These are phyloP conservation scores for Penicillium psychrofluorescens DNA, from an alignment of 495 filamentous ascomycete genomes.

Conservation along the genomic window DNA sequence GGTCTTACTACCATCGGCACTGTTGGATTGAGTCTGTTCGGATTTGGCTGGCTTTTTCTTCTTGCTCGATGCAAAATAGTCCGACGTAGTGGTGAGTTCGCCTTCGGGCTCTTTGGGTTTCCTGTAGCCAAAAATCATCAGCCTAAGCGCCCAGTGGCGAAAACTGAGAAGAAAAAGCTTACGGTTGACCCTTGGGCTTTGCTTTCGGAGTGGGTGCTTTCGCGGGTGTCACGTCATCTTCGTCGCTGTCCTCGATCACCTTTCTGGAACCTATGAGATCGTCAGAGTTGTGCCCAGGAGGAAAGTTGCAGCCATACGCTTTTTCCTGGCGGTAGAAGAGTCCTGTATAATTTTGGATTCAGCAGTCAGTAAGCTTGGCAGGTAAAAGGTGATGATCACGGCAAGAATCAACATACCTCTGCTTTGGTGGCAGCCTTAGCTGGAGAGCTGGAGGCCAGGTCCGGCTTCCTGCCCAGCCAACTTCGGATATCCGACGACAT, in stretches of 20 bases:
- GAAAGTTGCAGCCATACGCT: slow-evolving; percentile 21
- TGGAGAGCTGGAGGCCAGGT: slow-evolving; percentile 18
- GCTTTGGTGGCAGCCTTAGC: too few relatives aligned
- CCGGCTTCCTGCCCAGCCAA: slow-evolving; percentile 61
- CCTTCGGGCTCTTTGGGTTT: slow-evolving; percentile 39
- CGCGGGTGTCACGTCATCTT: slow-evolving; percentile 46
- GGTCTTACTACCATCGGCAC: too few relatives aligned
- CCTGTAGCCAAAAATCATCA: slow-evolving; percentile 14
- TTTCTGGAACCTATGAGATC: slow-evolving; percentile 51
- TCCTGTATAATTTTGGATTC: slow-evolving; percentile 16
- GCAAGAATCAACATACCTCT: neutral
- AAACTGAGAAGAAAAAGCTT: slow-evolving; percentile 1
- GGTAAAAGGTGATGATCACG: neutral
- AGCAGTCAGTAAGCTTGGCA: neutral
- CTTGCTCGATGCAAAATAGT: slow-evolving; percentile 55
- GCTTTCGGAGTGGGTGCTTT: slow-evolving; percentile 39
- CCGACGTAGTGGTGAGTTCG: slow-evolving; percentile 49
- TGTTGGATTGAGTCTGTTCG: too few relatives aligned
- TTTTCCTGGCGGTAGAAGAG: slow-evolving; percentile 25
- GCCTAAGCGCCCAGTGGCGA: neutral
- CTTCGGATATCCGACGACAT: slow-evolving; percentile 76
- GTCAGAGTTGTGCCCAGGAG: slow-evolving; percentile 5
- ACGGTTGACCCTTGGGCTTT: slow-evolving; percentile 35
- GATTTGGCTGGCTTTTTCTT: slow-evolving; percentile 36
- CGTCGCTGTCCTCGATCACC: slow-evolving; percentile 70